These are phyloP conservation scores for Citeromyces matritensis DNA, from an alignment of 805 yeast genomes.

Conservation along the genomic window DNA sequence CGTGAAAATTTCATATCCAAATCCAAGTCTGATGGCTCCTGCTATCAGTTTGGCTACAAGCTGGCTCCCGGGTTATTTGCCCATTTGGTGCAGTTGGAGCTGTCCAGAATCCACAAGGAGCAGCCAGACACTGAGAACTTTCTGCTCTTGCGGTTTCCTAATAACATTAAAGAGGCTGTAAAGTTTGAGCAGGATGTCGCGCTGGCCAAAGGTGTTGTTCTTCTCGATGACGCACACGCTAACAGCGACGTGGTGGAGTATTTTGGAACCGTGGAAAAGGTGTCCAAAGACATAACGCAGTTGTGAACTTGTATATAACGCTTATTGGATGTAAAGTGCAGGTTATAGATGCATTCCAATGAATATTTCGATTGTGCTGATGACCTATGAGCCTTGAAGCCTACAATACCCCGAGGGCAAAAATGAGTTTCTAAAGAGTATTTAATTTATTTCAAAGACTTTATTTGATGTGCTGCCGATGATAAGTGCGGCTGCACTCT, in stretches of 20 bases:
- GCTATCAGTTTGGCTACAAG: constrained; percentile 14
- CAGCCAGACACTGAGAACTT: constrained; percentile 26
- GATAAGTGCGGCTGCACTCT: too few relatives aligned
- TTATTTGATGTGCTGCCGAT: too few relatives aligned
- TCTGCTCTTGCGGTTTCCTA: constrained; percentile 44
- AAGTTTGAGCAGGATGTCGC: constrained; percentile 62
- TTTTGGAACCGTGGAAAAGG: constrained; percentile 52
- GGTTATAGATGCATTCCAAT: too few relatives aligned
- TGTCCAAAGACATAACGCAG: constrained; percentile 4
- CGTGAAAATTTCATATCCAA: constrained; percentile 19
- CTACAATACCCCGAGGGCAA: too few relatives aligned
- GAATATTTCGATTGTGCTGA: too few relatives aligned
- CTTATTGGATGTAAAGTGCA: too few relatives aligned
- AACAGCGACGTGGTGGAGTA: constrained; percentile 41
- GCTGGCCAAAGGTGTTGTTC: constrained; percentile 23
- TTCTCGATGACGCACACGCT: constrained; percentile 13
- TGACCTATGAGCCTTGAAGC: too few relatives aligned
- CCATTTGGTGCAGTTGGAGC: constrained; percentile 25
- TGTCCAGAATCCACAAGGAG: constrained; percentile 9
- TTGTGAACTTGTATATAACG: constrained; percentile 7
- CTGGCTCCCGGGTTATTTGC: constrained; percentile 31
- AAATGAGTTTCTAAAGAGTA: too few relatives aligned
- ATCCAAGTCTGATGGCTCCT: constrained; percentile 12
- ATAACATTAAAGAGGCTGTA: constrained; percentile 47
- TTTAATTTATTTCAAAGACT: too few relatives aligned